phyloP scores from a whole-genome alignment of 2,329 filamentous ascomycete genomes.

The Diaporthe ampelina region DNA sequence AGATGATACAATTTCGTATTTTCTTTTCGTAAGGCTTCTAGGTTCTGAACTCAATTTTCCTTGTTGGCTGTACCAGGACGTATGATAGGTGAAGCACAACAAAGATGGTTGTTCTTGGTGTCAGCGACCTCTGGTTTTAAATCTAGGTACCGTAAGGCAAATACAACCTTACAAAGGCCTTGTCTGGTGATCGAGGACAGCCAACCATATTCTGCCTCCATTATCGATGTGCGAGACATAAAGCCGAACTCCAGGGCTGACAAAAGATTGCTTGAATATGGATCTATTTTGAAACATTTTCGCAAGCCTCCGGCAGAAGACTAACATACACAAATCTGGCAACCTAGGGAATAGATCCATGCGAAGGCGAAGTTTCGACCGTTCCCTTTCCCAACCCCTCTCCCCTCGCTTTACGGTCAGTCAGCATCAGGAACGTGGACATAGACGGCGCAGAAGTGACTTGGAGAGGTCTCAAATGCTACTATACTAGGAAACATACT shows the following conservation, averaged over 20 bases:
- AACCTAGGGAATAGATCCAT: neutral
- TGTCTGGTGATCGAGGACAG: neutral
- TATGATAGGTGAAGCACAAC: neutral
- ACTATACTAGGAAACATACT: too few relatives aligned
- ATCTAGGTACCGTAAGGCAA: neutral
- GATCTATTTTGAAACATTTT: neutral
- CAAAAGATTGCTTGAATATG: neutral
- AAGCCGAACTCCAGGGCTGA: neutral
- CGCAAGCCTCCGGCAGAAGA: too few relatives aligned
- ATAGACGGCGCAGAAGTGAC: too few relatives aligned
- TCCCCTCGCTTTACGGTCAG: too few relatives aligned
- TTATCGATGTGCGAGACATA: neutral
- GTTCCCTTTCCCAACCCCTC: too few relatives aligned
- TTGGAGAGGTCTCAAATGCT: too few relatives aligned
- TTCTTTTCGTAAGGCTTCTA: too few relatives aligned
- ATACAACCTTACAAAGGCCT: too few relatives aligned
- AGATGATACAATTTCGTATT: constrained; percentile 44
- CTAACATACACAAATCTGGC: neutral
- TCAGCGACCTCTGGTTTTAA: neutral
- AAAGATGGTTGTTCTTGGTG: neutral
- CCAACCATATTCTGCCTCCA: neutral
- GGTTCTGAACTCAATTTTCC: too few relatives aligned
- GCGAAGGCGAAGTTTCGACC: neutral
- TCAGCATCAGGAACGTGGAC: too few relatives aligned
- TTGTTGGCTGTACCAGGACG: neutral